Base-by-base conservation (phyloP, 768 basidiomycete genomes). In the Serendipita sp. region DNA sequence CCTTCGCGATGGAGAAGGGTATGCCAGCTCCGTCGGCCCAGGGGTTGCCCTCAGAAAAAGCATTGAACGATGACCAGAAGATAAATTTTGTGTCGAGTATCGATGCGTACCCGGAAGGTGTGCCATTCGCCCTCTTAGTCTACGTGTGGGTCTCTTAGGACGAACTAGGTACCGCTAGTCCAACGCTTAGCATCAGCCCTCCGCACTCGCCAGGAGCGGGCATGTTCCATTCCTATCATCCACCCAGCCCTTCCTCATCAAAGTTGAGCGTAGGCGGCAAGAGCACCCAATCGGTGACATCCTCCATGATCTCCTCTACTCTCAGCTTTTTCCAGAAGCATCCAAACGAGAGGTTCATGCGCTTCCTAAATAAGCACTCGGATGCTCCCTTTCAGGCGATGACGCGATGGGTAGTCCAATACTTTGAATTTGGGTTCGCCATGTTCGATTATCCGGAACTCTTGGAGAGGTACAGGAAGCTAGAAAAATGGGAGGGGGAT, bases 371-470 rank as follows among this genome's bases (percentile, higher is more conserved):
- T 62, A 82, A 82, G 67, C 81, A 84, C 71, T 72, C 77, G 13
- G 74, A 81, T 46, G 79, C 79, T 13, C 81, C 81, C 0, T 68
- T 82, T 45, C 70, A 72, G 15, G 78, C 79, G 3, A 75, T 77
- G 40, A 78, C 76, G 68, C 76, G 77, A 27, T 82, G 79, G 80
- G 68, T 83, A 43, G 67, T 79, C 29, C 81, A 83, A 68, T 76
- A 75, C 44, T 80, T 81, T 66, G 81, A 84, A 69, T 83, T 83
- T 66, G 81, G 81, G 3, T 72, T 73, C 3, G 79, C 77, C 68
- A 81, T 83, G 80, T 81, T 83, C 68, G 82, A 83, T 66, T 80
- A 81, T 0, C 68, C 68, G 3, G 80, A 77, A 0, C 71, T 84
- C 45, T 76, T 75, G 62, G 72, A 74, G 3, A 78, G 83, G n/a